A percentile compares a stretch with the other conserved stretches of the same genome.
Conservation (phyloP, 2,329 filamentous ascomycete genomes). For the Scopulariopsis brevicaulis region DNA sequence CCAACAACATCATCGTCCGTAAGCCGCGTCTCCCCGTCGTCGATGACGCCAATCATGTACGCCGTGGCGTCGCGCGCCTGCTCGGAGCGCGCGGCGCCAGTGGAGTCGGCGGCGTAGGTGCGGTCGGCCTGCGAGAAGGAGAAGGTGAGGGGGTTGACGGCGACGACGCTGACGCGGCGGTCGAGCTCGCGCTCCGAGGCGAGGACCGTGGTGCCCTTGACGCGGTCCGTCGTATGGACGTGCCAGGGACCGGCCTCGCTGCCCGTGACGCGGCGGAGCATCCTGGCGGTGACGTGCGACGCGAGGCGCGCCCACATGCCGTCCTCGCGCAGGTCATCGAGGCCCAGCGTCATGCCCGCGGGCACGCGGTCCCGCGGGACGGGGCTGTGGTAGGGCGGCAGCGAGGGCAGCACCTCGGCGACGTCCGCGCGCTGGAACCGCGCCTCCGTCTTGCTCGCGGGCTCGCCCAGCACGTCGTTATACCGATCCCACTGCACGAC, state of each 20-base stretch:
- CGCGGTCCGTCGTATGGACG: constrained; percentile 40
- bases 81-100: constrained; percentile 26
- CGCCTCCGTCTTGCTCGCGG: constrained; percentile 28
- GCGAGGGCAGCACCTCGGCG: constrained; percentile 22
- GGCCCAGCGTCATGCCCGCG: constrained; percentile 9
- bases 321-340: constrained; percentile 13
- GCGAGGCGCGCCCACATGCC: constrained; percentile 42
- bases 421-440: constrained; percentile 30
- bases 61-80: constrained; percentile 35
- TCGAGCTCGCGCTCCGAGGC: constrained; percentile 27
- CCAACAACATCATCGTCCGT: constrained; percentile 36
- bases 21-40: constrained; percentile 12
- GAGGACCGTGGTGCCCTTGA: constrained; percentile 28
- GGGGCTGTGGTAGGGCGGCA: constrained; percentile 33
- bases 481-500: constrained; percentile 44
- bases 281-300: constrained; percentile 27
- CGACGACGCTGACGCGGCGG: constrained; percentile 16
- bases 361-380: constrained; percentile 8
- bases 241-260: constrained; percentile 31
- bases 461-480: constrained; percentile 41
- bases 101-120: constrained; percentile 25
- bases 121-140: constrained; percentile 29
- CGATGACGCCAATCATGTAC: constrained; percentile 30
- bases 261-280: constrained; percentile 36
- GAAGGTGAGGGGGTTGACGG: constrained; percentile 31